A percentile compares a stretch with the other conserved stretches of the same genome.
phyloP scores from a whole-genome alignment of 78 protist genomes.

The Carpediemonas membranifera region DNA sequence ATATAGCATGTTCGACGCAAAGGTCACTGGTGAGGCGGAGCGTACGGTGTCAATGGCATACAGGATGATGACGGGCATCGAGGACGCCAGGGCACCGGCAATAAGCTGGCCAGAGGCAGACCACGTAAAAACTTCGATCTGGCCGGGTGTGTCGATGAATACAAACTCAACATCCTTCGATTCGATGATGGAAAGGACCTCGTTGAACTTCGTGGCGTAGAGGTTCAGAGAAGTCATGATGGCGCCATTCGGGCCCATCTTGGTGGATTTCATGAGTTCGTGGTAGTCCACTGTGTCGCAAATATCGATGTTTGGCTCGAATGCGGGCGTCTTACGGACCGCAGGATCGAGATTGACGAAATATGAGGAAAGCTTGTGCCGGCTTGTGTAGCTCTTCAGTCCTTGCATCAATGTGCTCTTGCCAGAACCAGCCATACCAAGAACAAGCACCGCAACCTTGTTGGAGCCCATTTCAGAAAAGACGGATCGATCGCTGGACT shows the following conservation, averaged over 20 bases:
- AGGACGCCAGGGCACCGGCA: slow-evolving; percentile 71
- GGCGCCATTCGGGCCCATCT: slow-evolving; percentile 95
- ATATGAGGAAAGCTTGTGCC: slow-evolving; percentile 50
- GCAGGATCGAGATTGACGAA: slow-evolving; percentile 68
- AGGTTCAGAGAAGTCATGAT: slow-evolving; percentile 88
- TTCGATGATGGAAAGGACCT: slow-evolving; percentile 67
- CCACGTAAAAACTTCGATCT: slow-evolving; percentile 96
- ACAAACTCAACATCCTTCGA: slow-evolving; percentile 6
- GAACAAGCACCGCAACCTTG: too few species aligned
- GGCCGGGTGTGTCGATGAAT: slow-evolving; percentile 89
- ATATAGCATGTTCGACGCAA: slow-evolving; percentile 93
- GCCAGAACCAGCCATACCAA: slow-evolving; percentile 98
- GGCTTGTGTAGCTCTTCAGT: slow-evolving; percentile 42
- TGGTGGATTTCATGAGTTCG: slow-evolving; percentile 74
- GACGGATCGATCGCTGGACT: too few species aligned
- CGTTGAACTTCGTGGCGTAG: slow-evolving; percentile 77
- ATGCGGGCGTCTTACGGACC: slow-evolving; percentile 49
- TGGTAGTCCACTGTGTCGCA: slow-evolving; percentile 92
- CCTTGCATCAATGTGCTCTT: slow-evolving; percentile 86
- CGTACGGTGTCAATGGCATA: slow-evolving; percentile 89
- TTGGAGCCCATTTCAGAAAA: too few species aligned
- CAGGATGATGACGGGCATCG: slow-evolving; percentile 71
- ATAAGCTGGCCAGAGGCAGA: slow-evolving; percentile 83
- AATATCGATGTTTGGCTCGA: slow-evolving; percentile 83
- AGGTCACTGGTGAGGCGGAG: slow-evolving; percentile 70